Percentiles rank a stretch among this genome's conserved stretches.
Evolutionary conservation across 2,329 filamentous ascomycete species (phyloP).

Genomic region (Fusarium sp.): DNA sequence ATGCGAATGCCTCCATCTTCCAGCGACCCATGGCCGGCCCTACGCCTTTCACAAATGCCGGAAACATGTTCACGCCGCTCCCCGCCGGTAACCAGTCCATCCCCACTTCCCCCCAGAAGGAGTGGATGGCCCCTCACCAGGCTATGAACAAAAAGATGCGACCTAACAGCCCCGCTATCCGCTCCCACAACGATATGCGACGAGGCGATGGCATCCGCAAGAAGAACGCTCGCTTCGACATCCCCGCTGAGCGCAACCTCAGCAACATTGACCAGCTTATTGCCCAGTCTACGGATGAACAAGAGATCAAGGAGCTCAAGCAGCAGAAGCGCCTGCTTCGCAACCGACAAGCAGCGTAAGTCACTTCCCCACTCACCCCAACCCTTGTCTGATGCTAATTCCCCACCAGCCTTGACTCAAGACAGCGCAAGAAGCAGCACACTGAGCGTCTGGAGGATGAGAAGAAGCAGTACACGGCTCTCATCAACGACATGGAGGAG

Average conservation of each 20-base stretch:
- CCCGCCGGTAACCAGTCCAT: conserved; percentile 61
- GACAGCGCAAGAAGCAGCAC: conserved; percentile 98
- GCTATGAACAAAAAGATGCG: conserved; percentile 70
- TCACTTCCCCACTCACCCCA: conserved; percentile 16
- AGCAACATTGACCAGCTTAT: conserved; percentile 96
- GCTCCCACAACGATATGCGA: conserved; percentile 80
- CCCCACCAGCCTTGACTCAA: conserved; percentile 82
- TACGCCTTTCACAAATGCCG: conserved; percentile 67
- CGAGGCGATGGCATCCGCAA: conserved; percentile 93
- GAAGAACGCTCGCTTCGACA: conserved; percentile 99
- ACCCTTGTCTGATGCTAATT: conserved; percentile 24
- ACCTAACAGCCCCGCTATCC: conserved; percentile 75
- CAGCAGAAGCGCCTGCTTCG: conserved; percentile 95
- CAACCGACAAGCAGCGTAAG: conserved; percentile 97
- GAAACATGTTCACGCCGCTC: conserved; percentile 66
- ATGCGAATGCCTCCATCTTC: conserved; percentile 65
- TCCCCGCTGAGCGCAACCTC: conserved; percentile 91
- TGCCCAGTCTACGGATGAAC: conserved; percentile 85
- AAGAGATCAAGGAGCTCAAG: conserved; percentile 97
- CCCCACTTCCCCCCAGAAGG: conserved; percentile 68
- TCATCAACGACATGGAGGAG: conserved; percentile 84
- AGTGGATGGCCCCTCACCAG: conserved; percentile 65
- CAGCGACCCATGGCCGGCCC: conserved; percentile 64
- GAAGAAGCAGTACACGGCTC: conserved; percentile 88
- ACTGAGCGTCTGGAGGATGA: conserved; percentile 96